Evolutionary conservation across 345 rosid genomes (phyloP), one percentile per base, ranked within the genome.

Genomic region (Salix dunnii): DNA sequence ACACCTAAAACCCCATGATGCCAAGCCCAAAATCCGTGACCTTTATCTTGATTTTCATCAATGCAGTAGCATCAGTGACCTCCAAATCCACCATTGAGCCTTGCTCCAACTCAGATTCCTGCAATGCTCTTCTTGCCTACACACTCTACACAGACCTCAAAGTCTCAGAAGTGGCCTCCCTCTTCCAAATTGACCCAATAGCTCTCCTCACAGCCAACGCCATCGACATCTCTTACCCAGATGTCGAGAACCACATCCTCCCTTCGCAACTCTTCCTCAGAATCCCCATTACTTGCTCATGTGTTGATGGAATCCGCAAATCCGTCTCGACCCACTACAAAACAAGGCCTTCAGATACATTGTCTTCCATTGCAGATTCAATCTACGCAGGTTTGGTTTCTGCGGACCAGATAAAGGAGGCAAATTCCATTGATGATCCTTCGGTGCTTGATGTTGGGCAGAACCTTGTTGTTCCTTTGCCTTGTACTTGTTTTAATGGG

Each of bases 61-160:
- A 73, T 81, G 82, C 82, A 70, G 84, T 79, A 30, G 75, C 77
- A 30, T 33, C 55, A 1, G 91, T 85, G 25, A 70, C 73, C 7
- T 64, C 97, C 30, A 95, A 95, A 84, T 95, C 99, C 16, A 95
- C 98, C 25, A 95, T 95, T 18, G 99, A 95, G 84, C 96, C 99
- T 3, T 95, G 99, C 81, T 89, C 99, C 11, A 91, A 84, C 81
- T 87, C 86, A 21, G 91, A 91, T 79, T 81, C 91, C 38, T 95
- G 99, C 84, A 89, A 84, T 82, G 91, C 99, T 33, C 74, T 93
- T 51, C 92, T 95, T 67, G 98, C 97, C 25, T 95, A 95, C 91
- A 91, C 93, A 0, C 96, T 95, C 78, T 91, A 93, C 92, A 87
- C 96, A 1, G 96, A 95, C 85, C 97, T 95, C 76, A 95, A 93